Evolutionary conservation across 108 stramenopile species (phyloP), one percentile per base, ranked within the genome.

Genomic region (Discostella stelligeroides): DNA sequence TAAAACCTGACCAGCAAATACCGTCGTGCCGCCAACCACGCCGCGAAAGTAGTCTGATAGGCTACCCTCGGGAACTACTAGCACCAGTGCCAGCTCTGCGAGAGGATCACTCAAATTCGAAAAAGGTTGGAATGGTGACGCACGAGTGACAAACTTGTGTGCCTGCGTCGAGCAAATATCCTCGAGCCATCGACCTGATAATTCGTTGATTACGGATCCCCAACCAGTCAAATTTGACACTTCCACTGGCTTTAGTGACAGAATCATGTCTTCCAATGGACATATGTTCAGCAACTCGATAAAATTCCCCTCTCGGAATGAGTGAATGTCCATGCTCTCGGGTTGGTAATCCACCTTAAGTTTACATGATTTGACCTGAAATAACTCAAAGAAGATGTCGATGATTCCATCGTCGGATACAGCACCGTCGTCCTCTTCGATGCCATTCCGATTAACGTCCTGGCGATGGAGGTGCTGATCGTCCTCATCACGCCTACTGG

Each of bases 341-440:
- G 89, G 89, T 27, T 47, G 73, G 72, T 95, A 95, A 61, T 95
- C 86, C 11, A 95, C 88, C 66, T 92, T 95, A 20, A 95, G 72
- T 70, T 95, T 92, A 65, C 76, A 79, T n/a, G 91, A 76, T 24
- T 75, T 81, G 24, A 92, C 81, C 59, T 77, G 82, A 64, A 88
- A 86, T 9, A 78, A 60, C 39, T 62, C 63, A 64, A 95, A 91
- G 21, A 81, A 62, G 24, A 88, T 65, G 43, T 72, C 34, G 8
- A 68, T 68, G 23, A 67, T 46, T 60, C 66, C 75, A 13, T 58
- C 67, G 46, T 64, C 63, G 3, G 34, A 38, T 24, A 21, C 13
- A 50, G 38, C n/a, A 6, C 37, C 20, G 54, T 59, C 15, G 27
- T 40, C 60, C 21, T 45, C 78, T 54, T 56, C 25, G 66, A 11